Evolutionary conservation across 78 protist species (phyloP).

Genomic region (Isochrysis galbana): DNA sequence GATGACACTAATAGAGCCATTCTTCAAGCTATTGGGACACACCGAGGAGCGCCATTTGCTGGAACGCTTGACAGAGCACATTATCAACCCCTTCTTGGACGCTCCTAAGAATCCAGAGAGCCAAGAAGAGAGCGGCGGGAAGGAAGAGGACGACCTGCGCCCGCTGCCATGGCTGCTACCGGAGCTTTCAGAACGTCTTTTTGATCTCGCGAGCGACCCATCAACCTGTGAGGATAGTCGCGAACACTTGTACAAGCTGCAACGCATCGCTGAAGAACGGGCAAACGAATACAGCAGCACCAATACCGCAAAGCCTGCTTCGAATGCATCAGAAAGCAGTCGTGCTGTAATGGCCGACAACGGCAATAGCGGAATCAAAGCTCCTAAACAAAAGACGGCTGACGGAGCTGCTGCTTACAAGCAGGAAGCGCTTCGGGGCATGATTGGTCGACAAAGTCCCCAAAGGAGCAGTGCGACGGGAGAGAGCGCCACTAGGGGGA

Average conservation of each 20-base stretch:
- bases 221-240: background rate
- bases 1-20: background rate
- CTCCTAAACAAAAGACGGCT: no score
- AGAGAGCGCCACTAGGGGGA: no score
- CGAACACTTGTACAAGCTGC: background rate
- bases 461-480: no score
- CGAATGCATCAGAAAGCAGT: no score
- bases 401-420: no score
- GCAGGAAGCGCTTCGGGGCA: no score
- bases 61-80: background rate
- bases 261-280: background rate
- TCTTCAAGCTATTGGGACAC: background rate
- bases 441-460: no score
- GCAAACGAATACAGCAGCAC: no score
- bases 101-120: background rate
- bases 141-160: background rate
- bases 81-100: background rate
- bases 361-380: no score
- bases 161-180: background rate
- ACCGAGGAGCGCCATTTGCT: background rate
- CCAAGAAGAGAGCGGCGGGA: background rate
- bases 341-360: no score
- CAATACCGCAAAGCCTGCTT: no score
- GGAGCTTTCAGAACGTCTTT: background rate
- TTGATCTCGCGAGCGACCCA: background rate